A percentile compares a stretch with the other conserved stretches of the same genome.
These are phyloP conservation scores for Leucosporidium yakuticum DNA, from an alignment of 768 basidiomycete genomes.

Conservation along the genomic window DNA sequence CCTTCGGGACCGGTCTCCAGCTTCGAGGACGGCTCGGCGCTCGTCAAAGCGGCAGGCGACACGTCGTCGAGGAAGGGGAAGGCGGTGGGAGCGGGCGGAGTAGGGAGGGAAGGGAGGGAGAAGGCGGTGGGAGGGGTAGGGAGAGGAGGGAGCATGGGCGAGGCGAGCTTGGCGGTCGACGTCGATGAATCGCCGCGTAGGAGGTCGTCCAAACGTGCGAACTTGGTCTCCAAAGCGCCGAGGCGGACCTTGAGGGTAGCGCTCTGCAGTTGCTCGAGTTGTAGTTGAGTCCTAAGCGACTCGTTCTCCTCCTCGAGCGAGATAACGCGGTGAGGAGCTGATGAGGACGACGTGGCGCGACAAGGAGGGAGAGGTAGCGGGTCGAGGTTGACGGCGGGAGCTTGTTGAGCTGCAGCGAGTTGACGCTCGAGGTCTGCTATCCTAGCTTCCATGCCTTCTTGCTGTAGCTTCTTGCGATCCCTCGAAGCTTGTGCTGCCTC, in stretches of 20 bases:
- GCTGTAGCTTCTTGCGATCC: constrained; percentile 27
- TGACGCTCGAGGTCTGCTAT: constrained; percentile 29
- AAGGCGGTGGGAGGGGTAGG: neutral
- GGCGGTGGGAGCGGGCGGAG: neutral
- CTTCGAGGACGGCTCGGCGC: neutral
- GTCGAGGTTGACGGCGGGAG: neutral
- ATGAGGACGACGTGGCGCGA: neutral
- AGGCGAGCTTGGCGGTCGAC: neutral
- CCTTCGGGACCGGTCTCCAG: no score
- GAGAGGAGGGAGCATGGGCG: neutral
- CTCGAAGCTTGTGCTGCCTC: constrained; percentile 33
- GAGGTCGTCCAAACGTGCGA: constrained; percentile 23
- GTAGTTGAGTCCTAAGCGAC: constrained; percentile 24
- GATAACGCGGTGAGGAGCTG: neutral
- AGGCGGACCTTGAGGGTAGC: constrained; percentile 25
- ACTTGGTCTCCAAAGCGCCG: constrained; percentile 27
- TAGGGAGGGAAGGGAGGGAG: neutral
- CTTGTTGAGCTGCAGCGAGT: neutral
- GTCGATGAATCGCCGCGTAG: neutral
- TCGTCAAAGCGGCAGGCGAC: neutral
- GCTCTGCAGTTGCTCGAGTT: constrained; percentile 23
- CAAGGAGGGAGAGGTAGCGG: neutral
- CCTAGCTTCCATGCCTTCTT: constrained; percentile 19
- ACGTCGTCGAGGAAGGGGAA: neutral
- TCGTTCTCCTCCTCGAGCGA: constrained; percentile 30